Evolutionary conservation across 306 rosid genomes (phyloP), one percentile per base, ranked within the genome.

Genomic region (Rosa rugosa): DNA sequence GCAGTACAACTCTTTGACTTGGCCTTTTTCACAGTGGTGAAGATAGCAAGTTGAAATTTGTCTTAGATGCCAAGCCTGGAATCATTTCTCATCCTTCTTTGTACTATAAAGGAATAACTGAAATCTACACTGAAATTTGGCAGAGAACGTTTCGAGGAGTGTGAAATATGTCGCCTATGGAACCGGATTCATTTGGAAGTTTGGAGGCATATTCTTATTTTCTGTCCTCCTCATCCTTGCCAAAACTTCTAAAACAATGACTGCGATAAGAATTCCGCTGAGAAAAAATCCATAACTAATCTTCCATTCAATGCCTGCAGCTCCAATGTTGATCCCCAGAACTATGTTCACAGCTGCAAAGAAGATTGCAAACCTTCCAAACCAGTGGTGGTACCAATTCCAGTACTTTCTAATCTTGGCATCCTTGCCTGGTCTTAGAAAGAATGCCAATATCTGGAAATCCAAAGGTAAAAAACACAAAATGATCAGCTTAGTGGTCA

Each of bases 301-400:
- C 84, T 90, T 91, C 98, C 97, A 93, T 75, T 86, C 91, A 81
- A 75, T 87, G 45, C 96, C 93, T 71, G 94, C 97, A 45, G 87
- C 90, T 22, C 96, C 97, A 72, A 92, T 87, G 80, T 85, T 83
- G 82, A 96, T 88, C 72, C 98, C 99, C 87, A 96, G 47, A 65
- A 93, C 85, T 82, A 96, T 88, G 90, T 96, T 96, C 89, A 96
- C 56, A 25, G 96, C 88, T 82, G 90, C 98, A 80, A 93, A 96
- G 80, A 96, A 90, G 65, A 96, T 86, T 27, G 97, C 97, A 82
- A 93, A 51, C 83, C 99, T 96, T 84, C 99, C 99, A 82, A 89
- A 79, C 93, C 97, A 96, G 75, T 87, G 73, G 71, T 96, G 99
- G 81, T 96, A 96, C 96, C 90, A 84, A 68, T 96, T 96, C 99